Conservation (phyloP, 192 early-diverging fungal genomes). For the Linnemannia zychae region DNA sequence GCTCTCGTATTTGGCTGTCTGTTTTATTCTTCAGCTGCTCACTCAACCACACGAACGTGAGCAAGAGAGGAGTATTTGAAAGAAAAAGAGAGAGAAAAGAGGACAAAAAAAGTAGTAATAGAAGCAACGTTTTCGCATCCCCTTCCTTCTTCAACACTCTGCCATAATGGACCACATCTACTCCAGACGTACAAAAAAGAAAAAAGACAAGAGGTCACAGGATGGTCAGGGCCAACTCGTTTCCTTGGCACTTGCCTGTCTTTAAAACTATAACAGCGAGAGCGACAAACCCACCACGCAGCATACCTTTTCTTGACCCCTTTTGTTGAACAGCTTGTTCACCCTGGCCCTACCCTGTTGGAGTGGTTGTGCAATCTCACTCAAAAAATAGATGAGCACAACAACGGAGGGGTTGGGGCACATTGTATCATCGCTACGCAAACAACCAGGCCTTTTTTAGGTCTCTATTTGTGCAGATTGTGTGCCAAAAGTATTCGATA, state of each 20-base stretch:
- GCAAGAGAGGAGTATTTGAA: not conserved
- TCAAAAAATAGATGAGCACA: not conserved
- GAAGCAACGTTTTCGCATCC: not conserved
- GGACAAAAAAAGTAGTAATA: not conserved
- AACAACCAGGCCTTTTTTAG: not conserved
- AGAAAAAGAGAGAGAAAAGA: not conserved
- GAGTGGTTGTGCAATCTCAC: not conserved
- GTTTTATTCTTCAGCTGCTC: not conserved
- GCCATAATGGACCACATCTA: conserved; percentile 1
- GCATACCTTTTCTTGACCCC: not conserved
- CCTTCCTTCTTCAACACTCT: not conserved
- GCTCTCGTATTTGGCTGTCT: not conserved
- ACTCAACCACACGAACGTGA: not conserved
- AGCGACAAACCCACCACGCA: not conserved
- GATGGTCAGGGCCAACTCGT: not conserved
- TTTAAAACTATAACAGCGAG: not conserved
- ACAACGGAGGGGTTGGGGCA: not conserved
- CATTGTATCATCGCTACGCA: conserved; percentile 3
- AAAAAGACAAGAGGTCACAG: not conserved
- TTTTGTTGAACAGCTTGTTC: not conserved
- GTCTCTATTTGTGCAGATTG: not conserved
- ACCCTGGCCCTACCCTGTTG: not conserved
- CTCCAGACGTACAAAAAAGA: not conserved
- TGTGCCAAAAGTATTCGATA: not conserved
- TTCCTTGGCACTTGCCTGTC: not conserved